Base-by-base conservation (phyloP, 768 basidiomycete genomes). In the Calvatia gigantea region DNA sequence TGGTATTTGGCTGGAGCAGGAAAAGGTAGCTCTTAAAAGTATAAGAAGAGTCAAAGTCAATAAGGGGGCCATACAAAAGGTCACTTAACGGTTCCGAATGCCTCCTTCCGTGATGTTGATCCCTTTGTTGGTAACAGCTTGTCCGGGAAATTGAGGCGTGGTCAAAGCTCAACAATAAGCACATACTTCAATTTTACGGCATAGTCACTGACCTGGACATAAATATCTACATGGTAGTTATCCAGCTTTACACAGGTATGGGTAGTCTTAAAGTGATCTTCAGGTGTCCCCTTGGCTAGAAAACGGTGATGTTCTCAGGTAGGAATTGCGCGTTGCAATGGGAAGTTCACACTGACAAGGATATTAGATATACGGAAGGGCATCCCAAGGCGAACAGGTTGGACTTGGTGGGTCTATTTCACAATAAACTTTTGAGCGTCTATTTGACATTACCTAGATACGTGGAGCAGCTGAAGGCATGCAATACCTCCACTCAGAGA, bases 1-100 rank as follows among this genome's bases (percentile, higher is more conserved):
- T 50, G 84, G 83, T n/a, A 69, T 61, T 28, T 85, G 83, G 84
- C 64, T 84, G 11, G 76, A 71, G 19, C 72, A 73, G 57, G 73
- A 78, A 61, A 81, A 79, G 69, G 82, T 78, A 49, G 47, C 47
- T 21, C 47, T 49, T 12, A 49, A 49, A 23, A 33, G 17, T 12
- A n/a, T 37, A 2, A 6, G 47, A 37, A 32, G 23, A 6, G 33
- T 49, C 7, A 33, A 21, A 14, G 33, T 23, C 5, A 33, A 49
- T 15, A 33, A 49, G 17, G 15, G 25, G 33, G 37, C 2, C 4
- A 33, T 33, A 14, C 47, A 49, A 15, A 49, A 35, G 21, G 47
- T 49, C 8, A 21, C 21, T 49, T 11, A 23, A 37, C 1, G 1
- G 23, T 19, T 9, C 1, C 17, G 6, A 41, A 11, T 6, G 9